Base-by-base conservation (phyloP, 1,139 yeast species). In the Nadsonia commutata region DNA sequence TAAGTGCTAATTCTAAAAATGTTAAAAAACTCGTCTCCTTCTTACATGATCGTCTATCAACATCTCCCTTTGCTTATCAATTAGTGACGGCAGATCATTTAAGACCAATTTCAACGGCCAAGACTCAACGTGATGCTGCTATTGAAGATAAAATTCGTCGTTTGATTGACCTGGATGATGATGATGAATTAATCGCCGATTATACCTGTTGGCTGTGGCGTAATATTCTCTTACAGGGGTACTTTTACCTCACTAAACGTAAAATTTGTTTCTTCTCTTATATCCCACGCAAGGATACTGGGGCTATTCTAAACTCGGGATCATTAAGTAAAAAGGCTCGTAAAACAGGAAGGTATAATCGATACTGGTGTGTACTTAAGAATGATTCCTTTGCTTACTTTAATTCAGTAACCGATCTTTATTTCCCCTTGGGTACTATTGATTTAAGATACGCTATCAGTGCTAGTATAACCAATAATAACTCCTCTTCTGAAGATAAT, bases 161-260 rank as follows among this genome's bases (percentile, higher is more conserved):
- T 19, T 55, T 49, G 19, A 44, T 57, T 2, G 59, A 57, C 1
- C 48, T 55, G 18, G 49, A 48, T 33, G 54, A 54, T 5, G 54
- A 56, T 33, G 56, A 56, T 27, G 47, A 46, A 13, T 44, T 57
- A 5, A 39, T 56, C 19, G 60, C 41, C 47, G 62, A 78, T 49
- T 81, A 70, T 54, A 72, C 80, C 5, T 76, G 86, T 31, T 88
- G 95, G 95, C 64, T 88, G 37, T 67, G 85, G 44, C 74, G 78
- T 48, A 94, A 84, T 53, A 93, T 88, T 1, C 64, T 88, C 33
- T 63, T 86, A 23, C 96, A 86, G 58, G 97, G 97, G 2, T 88
- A 82, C 52, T 59, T 85, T 16, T 82, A 82, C 53, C 61, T 88
- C 33, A 86, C 96, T 2, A 62, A 67, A 39, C 66, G 71, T 13